Conservation (phyloP, 2,329 filamentous ascomycete genomes). For the Alternaria metachromatica region DNA sequence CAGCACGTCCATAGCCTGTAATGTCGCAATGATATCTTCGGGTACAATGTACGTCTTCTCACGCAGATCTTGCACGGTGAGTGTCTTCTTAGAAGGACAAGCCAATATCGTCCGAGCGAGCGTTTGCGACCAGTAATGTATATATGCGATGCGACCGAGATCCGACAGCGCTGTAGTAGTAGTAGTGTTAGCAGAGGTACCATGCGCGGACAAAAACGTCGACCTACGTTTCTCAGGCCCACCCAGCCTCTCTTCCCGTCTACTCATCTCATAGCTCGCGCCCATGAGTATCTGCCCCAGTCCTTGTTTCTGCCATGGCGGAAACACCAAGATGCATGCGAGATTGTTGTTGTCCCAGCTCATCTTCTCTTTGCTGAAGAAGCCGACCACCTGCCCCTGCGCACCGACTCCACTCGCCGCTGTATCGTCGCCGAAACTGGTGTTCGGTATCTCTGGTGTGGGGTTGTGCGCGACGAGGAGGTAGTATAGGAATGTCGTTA, state of each 20-base stretch:
- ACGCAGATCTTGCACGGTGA: slow-evolving; percentile 76
- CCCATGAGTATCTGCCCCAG: slow-evolving; percentile 90
- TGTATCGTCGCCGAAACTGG: slow-evolving; percentile 29
- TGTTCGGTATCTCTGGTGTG: slow-evolving; percentile 38
- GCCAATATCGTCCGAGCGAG: slow-evolving; percentile 71
- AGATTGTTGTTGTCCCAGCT: slow-evolving; percentile 99
- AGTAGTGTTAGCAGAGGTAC: slow-evolving; percentile 10
- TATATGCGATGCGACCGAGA: slow-evolving; percentile 81
- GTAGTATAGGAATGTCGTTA: slow-evolving; percentile 93
- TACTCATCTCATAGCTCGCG: slow-evolving; percentile 89
- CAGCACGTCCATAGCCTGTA: slow-evolving; percentile 80
- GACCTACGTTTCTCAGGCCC: slow-evolving; percentile 83
- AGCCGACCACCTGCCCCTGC: slow-evolving; percentile 75
- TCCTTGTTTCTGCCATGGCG: slow-evolving; percentile 91
- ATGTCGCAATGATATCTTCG: slow-evolving; percentile 80
- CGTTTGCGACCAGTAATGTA: slow-evolving; percentile 84
- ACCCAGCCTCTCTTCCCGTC: slow-evolving; percentile 80
- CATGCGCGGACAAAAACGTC: too few species aligned
- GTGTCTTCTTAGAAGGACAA: slow-evolving; percentile 54
- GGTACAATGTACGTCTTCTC: slow-evolving; percentile 80
- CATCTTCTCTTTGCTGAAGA: slow-evolving; percentile 98
- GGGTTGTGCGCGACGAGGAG: slow-evolving; percentile 78
- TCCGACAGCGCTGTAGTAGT: slow-evolving; percentile 70
- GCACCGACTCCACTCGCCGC: not conserved
- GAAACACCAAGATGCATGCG: slow-evolving; percentile 94